Conservation (phyloP, 306 rosid genomes). For the Cotoneaster glaucophyllus region DNA sequence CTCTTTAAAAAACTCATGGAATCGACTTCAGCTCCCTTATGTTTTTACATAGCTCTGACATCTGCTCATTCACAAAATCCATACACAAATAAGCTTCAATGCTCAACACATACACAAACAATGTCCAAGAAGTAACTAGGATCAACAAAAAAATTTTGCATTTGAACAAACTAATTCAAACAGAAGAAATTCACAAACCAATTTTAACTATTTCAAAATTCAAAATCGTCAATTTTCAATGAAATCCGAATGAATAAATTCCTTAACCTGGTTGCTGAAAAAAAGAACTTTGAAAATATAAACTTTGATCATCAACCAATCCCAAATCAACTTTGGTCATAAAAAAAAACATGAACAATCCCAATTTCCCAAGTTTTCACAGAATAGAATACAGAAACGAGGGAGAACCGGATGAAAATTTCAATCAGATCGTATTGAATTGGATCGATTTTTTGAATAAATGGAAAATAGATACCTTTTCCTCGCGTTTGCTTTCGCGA, state of each 20-base stretch:
- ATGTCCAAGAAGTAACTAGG: too few species aligned
- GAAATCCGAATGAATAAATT: background rate
- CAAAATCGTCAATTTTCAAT: background rate
- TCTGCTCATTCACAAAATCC: conserved; percentile 32
- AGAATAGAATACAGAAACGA: background rate
- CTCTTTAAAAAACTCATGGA: conserved; percentile 80
- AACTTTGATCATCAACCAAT: background rate
- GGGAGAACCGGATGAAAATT: background rate
- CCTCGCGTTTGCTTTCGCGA: conserved; percentile 86
- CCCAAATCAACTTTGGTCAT: background rate
- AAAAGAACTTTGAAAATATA: background rate
- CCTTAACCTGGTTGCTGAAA: background rate
- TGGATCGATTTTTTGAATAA: background rate
- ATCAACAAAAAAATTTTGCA: too few species aligned
- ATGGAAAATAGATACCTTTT: conserved; percentile 45
- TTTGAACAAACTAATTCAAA: too few species aligned
- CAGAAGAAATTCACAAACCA: background rate
- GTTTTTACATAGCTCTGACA: conserved; percentile 64
- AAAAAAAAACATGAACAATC: background rate
- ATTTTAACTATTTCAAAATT: background rate
- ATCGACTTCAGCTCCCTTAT: conserved; percentile 81
- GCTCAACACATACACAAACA: background rate
- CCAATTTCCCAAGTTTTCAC: background rate
- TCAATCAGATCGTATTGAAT: background rate
- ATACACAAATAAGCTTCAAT: conserved; percentile 21